A percentile compares a stretch with the other conserved stretches of the same genome.
Conservation (phyloP, 495 filamentous ascomycete species). For the Cladorrhinum samala region DNA sequence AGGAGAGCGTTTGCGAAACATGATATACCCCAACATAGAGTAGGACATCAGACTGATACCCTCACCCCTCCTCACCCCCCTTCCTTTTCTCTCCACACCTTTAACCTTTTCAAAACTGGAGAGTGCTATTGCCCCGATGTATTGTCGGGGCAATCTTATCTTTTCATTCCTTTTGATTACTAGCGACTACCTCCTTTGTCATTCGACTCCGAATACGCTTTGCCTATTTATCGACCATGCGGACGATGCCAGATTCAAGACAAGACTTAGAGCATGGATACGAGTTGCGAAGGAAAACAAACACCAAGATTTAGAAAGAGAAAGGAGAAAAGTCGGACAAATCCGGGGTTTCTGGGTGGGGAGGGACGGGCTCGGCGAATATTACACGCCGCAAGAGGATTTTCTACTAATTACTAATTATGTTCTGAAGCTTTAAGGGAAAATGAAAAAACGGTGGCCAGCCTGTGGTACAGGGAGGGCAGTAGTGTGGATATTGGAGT, state of each 20-base stretch:
- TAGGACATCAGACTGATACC: slow-evolving; percentile 26
- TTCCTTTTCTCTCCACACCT: neutral
- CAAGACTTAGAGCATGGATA: too few species aligned
- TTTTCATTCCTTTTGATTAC: too few species aligned
- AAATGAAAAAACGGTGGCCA: neutral
- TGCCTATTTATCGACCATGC: too few species aligned
- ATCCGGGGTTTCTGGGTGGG: too few species aligned
- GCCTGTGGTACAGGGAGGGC: neutral
- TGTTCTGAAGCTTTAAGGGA: neutral
- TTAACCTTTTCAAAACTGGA: neutral
- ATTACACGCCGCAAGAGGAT: neutral
- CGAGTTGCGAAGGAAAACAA: too few species aligned
- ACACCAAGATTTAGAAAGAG: neutral
- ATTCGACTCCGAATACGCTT: too few species aligned
- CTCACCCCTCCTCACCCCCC: neutral
- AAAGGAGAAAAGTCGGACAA: too few species aligned
- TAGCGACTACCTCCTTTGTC: neutral
- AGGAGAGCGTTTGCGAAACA: slow-evolving; percentile 11
- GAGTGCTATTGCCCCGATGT: neutral
- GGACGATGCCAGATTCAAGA: too few species aligned
- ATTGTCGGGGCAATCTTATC: too few species aligned
- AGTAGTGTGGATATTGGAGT: neutral
- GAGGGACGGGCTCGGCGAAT: neutral
- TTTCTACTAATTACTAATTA: slow-evolving; percentile 5
- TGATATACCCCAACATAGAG: slow-evolving; percentile 23